These are phyloP conservation scores for Penicillium soppii DNA, from an alignment of 495 filamentous ascomycete species.

Conservation along the genomic window DNA sequence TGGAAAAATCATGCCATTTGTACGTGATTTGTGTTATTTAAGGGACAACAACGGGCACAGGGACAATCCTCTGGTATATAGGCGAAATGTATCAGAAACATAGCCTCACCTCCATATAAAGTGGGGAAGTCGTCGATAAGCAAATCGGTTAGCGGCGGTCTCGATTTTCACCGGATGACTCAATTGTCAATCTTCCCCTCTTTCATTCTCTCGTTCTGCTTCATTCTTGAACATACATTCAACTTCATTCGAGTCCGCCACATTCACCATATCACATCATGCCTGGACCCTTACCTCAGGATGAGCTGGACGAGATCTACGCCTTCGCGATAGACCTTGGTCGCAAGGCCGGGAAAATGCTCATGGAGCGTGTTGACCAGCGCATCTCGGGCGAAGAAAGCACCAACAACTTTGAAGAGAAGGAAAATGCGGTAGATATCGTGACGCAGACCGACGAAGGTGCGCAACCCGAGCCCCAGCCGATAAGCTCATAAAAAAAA, in stretches of 20 bases:
- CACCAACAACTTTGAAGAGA: constrained; percentile 41
- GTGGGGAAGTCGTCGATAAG: constrained; percentile 21
- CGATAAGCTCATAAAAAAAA: neutral
- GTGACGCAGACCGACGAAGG: constrained; percentile 71
- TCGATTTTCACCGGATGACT: constrained; percentile 20
- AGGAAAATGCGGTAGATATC: constrained; percentile 69
- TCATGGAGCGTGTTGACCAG: constrained; percentile 52
- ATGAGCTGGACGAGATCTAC: constrained; percentile 60
- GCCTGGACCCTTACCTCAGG: constrained; percentile 25
- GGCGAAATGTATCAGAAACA: no score
- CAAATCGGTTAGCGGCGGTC: constrained; percentile 21
- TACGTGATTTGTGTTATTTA: no score
- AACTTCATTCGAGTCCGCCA: no score
- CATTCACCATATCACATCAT: constrained; percentile 9
- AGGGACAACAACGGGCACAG: no score
- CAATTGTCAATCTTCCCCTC: constrained; percentile 5
- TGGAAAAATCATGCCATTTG: no score
- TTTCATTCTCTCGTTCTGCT: neutral
- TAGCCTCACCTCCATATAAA: no score
- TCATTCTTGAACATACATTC: neutral
- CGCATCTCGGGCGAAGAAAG: constrained; percentile 30
- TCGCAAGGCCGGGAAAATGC: constrained; percentile 59
- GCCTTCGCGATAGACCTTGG: constrained; percentile 63
- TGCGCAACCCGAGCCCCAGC: constrained; percentile 22
- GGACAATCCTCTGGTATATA: no score